phyloP scores from a whole-genome alignment of 1,284 basidiomycete species.

The Apiotrichum porosum region DNA sequence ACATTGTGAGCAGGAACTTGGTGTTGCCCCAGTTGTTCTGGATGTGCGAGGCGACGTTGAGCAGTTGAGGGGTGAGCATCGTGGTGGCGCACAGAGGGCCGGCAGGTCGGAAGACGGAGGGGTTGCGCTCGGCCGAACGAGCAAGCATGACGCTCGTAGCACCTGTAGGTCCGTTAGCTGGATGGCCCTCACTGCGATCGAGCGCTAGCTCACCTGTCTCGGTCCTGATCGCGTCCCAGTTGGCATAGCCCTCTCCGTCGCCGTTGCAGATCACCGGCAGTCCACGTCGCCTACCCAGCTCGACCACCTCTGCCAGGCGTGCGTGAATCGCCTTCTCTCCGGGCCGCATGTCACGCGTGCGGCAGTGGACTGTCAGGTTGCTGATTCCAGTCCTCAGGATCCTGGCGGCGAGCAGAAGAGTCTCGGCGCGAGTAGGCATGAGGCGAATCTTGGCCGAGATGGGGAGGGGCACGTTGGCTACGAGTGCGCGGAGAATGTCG shows the following conservation, averaged over 20 bases:
- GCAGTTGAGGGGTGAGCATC: slow-evolving; percentile 67
- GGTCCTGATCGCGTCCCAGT: slow-evolving; percentile 67
- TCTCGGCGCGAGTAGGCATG: slow-evolving; percentile 78
- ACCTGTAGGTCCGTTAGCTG: slow-evolving; percentile 50
- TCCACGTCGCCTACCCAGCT: slow-evolving; percentile 54
- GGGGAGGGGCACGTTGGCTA: slow-evolving; percentile 70
- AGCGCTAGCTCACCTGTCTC: slow-evolving; percentile 68
- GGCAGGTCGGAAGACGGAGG: slow-evolving; percentile 70
- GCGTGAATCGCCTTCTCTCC: slow-evolving; percentile 73
- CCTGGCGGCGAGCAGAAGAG: slow-evolving; percentile 75
- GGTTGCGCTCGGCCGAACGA: slow-evolving; percentile 87
- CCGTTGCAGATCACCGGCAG: slow-evolving; percentile 91
- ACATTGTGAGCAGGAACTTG: slow-evolving; percentile 85
- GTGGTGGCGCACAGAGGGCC: slow-evolving; percentile 66
- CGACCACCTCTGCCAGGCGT: slow-evolving; percentile 76
- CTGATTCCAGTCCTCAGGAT: slow-evolving; percentile 85
- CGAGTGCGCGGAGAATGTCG: slow-evolving; percentile 71
- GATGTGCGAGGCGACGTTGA: slow-evolving; percentile 64
- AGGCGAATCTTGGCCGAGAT: slow-evolving; percentile 91
- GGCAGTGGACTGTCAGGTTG: slow-evolving; percentile 89
- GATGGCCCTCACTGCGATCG: neutral
- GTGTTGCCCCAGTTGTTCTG: slow-evolving; percentile 77
- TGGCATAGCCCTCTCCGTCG: slow-evolving; percentile 75
- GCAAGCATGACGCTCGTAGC: slow-evolving; percentile 96
- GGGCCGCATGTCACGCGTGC: slow-evolving; percentile 88